These are phyloP conservation scores for Daldinia loculata DNA, from an alignment of 495 filamentous ascomycete species.

Conservation along the genomic window DNA sequence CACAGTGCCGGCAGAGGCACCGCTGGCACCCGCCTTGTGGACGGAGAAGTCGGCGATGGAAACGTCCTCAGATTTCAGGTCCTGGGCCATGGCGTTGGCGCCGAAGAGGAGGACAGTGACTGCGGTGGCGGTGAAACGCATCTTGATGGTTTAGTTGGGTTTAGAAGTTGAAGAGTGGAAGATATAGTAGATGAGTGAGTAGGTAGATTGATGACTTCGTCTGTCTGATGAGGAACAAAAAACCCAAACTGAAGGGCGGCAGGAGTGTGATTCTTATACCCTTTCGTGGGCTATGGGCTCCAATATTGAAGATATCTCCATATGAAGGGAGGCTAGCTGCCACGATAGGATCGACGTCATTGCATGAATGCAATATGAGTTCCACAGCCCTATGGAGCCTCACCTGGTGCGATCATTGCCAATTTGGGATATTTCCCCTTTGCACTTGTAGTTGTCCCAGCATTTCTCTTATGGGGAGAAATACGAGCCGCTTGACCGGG, in stretches of 20 bases:
- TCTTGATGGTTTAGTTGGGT: conserved; percentile 16
- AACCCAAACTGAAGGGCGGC: background rate
- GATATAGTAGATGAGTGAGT: background rate
- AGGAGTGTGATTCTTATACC: conserved; percentile 13
- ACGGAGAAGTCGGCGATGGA: conserved; percentile 9
- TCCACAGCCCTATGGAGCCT: conserved; percentile 9
- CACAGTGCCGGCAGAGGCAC: background rate
- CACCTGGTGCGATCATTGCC: conserved; percentile 10
- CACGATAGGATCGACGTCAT: conserved; percentile 23
- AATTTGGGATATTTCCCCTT: conserved; percentile 12
- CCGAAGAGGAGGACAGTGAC: conserved; percentile 14
- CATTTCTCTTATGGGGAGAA: conserved; percentile 11
- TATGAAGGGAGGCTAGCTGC: background rate
- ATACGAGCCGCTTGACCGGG: conserved; percentile 23
- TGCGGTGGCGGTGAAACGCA: conserved; percentile 30
- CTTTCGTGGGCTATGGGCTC: background rate
- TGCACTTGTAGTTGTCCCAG: background rate
- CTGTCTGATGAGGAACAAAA: conserved; percentile 22
- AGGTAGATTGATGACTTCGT: background rate
- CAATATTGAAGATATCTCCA: conserved; percentile 6
- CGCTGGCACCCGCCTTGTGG: conserved; percentile 25
- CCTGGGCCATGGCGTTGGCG: conserved; percentile 15
- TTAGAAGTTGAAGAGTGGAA: background rate
- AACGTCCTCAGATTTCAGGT: conserved; percentile 17
- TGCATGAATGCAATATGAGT: conserved; percentile 26